Evolutionary conservation across 2,329 filamentous ascomycete species (phyloP).

Genomic region (Curvularia sp.): DNA sequence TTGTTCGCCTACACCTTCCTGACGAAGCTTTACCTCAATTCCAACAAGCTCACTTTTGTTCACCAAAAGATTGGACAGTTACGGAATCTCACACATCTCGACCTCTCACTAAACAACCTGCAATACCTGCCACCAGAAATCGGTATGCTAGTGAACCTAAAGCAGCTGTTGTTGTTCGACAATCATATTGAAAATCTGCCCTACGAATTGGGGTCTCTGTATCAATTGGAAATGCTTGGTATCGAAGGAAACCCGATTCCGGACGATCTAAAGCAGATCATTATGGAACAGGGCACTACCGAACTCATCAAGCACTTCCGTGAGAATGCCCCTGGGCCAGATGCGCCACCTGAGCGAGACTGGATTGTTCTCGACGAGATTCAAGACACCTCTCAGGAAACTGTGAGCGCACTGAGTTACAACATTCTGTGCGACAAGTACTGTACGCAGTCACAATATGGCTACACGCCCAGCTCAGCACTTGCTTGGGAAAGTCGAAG

Average conservation of each 20-base stretch:
- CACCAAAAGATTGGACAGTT: constrained; percentile 82
- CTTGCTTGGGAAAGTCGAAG: constrained; percentile 88
- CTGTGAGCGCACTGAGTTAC: constrained; percentile 87
- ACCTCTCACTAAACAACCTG: constrained; percentile 88
- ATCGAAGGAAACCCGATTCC: constrained; percentile 91
- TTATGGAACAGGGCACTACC: constrained; percentile 87
- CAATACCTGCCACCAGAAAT: constrained; percentile 84
- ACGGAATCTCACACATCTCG: constrained; percentile 80
- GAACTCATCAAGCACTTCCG: constrained; percentile 82
- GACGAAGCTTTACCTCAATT: constrained; percentile 89
- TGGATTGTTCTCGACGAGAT: constrained; percentile 75
- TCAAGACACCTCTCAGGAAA: constrained; percentile 62
- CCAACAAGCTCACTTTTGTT: constrained; percentile 85
- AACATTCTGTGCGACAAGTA: constrained; percentile 96
- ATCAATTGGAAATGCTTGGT: constrained; percentile 85
- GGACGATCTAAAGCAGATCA: constrained; percentile 75
- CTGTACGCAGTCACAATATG: constrained; percentile 83
- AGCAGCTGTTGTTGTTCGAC: constrained; percentile 85
- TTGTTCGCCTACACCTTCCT: constrained; percentile 89
- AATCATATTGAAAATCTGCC: constrained; percentile 86
- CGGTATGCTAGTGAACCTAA: constrained; percentile 94
- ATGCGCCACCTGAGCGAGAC: constrained; percentile 77
- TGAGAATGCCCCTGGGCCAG: constrained; percentile 81
- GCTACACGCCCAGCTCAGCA: constrained; percentile 84
- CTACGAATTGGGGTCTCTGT: constrained; percentile 85